A percentile compares a stretch with the other conserved stretches of the same genome.
Evolutionary conservation across 768 basidiomycete genomes (phyloP).

Genomic region (Auricularia sp.): DNA sequence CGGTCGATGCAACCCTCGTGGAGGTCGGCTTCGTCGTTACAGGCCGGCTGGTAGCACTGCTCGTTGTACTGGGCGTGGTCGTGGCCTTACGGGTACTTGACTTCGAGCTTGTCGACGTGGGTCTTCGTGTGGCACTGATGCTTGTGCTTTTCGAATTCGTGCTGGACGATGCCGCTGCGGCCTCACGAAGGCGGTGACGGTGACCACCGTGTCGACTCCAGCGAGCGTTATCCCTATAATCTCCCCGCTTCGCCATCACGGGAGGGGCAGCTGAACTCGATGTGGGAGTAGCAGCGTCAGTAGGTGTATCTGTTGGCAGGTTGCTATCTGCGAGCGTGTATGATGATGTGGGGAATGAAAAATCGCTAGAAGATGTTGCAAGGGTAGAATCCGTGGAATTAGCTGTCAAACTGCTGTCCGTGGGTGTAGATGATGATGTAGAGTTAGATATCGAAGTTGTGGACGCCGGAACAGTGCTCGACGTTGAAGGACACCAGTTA

Average conservation of each 20-base stretch:
- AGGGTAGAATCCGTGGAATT: not conserved
- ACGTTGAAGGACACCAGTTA: not conserved
- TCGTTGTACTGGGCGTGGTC: not conserved
- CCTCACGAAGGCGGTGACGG: not conserved
- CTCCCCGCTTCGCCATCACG: too few species aligned
- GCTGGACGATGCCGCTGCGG: not conserved
- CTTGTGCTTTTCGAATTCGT: not conserved
- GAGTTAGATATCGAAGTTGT: not conserved
- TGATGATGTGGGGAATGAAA: not conserved
- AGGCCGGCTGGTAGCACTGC: not conserved
- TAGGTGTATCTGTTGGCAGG: too few species aligned
- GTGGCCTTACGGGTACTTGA: not conserved
- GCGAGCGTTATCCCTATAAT: not conserved
- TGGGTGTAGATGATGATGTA: not conserved
- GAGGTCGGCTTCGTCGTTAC: slow-evolving; percentile 1
- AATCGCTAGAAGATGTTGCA: too few species aligned
- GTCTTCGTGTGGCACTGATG: not conserved
- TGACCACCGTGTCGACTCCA: not conserved
- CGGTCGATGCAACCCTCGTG: not conserved
- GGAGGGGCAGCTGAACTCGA: too few species aligned
- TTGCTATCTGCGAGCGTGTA: too few species aligned
- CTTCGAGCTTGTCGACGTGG: not conserved
- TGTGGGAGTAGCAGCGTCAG: too few species aligned
- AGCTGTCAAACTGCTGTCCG: not conserved
- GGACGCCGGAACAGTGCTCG: not conserved